A percentile compares a stretch with the other conserved stretches of the same genome.
Evolutionary conservation across 1,139 yeast species (phyloP).

Genomic region (Sugiyamaella grinbergsii): DNA sequence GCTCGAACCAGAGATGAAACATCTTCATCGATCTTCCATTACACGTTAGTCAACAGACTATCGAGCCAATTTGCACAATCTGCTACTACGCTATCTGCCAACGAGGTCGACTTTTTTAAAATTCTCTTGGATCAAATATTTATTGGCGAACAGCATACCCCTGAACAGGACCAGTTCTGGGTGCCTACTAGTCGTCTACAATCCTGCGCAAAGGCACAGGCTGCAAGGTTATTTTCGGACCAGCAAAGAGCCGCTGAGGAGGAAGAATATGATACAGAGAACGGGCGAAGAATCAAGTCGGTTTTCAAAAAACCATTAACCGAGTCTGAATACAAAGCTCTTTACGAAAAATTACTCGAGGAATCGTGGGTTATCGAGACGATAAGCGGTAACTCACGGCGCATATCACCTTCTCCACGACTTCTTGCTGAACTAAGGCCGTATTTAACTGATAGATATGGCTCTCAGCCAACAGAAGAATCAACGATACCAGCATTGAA

Average conservation of each 20-base stretch:
- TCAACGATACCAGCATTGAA: constrained; percentile 41
- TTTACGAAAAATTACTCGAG: constrained; percentile 47
- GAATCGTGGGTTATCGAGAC: constrained; percentile 21
- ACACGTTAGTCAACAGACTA: constrained; percentile 25
- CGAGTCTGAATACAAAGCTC: constrained; percentile 43
- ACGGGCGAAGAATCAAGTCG: neutral
- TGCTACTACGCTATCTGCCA: constrained; percentile 29
- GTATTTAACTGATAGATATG: constrained; percentile 48
- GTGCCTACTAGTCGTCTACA: neutral
- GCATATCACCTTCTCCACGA: constrained; percentile 29
- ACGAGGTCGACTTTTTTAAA: constrained; percentile 32
- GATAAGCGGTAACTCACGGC: constrained; percentile 9
- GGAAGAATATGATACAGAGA: neutral
- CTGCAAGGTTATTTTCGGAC: neutral
- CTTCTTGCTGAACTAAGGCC: constrained; percentile 33
- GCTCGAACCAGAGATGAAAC: constrained; percentile 27
- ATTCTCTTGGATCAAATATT: constrained; percentile 30
- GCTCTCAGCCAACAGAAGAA: constrained; percentile 27
- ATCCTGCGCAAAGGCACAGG: constrained; percentile 4
- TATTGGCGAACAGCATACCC: constrained; percentile 21
- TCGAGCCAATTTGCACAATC: constrained; percentile 22
- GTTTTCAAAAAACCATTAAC: constrained; percentile 11
- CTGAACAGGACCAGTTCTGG: constrained; percentile 24
- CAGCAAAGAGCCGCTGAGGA: constrained; percentile 1
- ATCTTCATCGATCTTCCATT: constrained; percentile 20